Percentiles rank a stretch among this genome's conserved stretches.
These are phyloP conservation scores for Lizonia empirigonia DNA, from an alignment of 2,329 filamentous ascomycete species.

Conservation along the genomic window DNA sequence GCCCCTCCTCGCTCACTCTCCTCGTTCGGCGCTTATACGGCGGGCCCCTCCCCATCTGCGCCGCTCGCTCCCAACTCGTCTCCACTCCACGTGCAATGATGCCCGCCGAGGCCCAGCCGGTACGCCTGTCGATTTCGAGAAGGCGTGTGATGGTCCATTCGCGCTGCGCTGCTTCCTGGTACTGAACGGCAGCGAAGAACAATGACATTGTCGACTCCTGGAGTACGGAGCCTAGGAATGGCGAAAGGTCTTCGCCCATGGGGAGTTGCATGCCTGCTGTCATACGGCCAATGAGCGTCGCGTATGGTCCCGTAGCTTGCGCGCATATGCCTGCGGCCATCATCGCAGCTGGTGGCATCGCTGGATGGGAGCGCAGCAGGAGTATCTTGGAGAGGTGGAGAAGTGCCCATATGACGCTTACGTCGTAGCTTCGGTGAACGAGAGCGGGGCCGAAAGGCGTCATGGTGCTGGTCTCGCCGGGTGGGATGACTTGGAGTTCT, in stretches of 20 bases:
- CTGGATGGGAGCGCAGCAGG: conserved; percentile 80
- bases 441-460: conserved; percentile 83
- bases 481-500: conserved; percentile 66
- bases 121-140: conserved; percentile 75
- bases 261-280: conserved; percentile 68
- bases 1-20: conserved; percentile 26
- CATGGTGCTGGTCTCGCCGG: conserved; percentile 39
- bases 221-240: conserved; percentile 77
- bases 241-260: conserved; percentile 62
- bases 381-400: conserved; percentile 86
- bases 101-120: conserved; percentile 83
- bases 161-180: conserved; percentile 72
- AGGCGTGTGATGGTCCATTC: conserved; percentile 77
- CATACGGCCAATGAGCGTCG: conserved; percentile 79
- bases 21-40: conserved; percentile 60
- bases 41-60: conserved; percentile 74
- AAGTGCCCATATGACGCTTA: conserved; percentile 85
- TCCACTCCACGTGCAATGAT: conserved; percentile 86
- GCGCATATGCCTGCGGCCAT: conserved; percentile 82
- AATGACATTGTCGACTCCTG: conserved; percentile 82
- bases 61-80: conserved; percentile 78
- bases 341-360: conserved; percentile 90
- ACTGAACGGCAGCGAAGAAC: conserved; percentile 87
- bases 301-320: conserved; percentile 70
- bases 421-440: conserved; percentile 84